Conservation (phyloP, 306 rosid species). For the Sindora glabra region DNA sequence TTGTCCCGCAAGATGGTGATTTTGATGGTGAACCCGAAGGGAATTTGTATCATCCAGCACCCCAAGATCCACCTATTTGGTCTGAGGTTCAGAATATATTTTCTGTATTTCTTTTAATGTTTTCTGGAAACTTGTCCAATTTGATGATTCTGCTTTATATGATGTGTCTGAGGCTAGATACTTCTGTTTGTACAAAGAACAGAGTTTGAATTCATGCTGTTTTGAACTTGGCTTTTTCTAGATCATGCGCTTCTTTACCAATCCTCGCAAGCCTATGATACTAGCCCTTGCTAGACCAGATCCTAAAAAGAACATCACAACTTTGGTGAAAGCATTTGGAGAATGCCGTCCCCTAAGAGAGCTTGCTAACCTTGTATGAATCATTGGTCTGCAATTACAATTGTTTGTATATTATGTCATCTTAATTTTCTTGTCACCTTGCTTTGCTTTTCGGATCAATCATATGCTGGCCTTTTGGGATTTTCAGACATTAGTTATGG, state of each 20-base stretch:
- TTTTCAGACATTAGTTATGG: conserved; percentile 53
- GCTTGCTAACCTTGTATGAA: conserved; percentile 51
- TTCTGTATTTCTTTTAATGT: too few relatives aligned
- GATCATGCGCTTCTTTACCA: conserved; percentile 62
- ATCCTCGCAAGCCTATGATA: conserved; percentile 67
- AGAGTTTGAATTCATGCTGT: too few relatives aligned
- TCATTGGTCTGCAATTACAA: not conserved
- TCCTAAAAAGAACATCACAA: conserved; percentile 53
- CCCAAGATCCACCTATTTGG: conserved; percentile 53
- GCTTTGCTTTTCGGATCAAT: not conserved
- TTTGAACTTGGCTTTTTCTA: too few relatives aligned
- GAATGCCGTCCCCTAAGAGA: conserved; percentile 58
- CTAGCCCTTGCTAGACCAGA: conserved; percentile 72
- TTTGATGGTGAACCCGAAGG: conserved; percentile 38
- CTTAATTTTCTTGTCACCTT: too few relatives aligned
- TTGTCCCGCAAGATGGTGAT: conserved; percentile 42
- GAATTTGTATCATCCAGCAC: conserved; percentile 31
- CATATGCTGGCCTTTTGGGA: not conserved
- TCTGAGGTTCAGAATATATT: conserved; percentile 40
- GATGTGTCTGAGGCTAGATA: too few relatives aligned
- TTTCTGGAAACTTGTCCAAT: too few relatives aligned
- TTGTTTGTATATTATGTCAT: too few relatives aligned
- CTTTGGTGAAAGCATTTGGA: conserved; percentile 63
- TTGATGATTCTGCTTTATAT: too few relatives aligned
- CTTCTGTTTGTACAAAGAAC: too few relatives aligned